Evolutionary conservation across 805 yeast species (phyloP).

Genomic region (Candida dajiaensis): DNA sequence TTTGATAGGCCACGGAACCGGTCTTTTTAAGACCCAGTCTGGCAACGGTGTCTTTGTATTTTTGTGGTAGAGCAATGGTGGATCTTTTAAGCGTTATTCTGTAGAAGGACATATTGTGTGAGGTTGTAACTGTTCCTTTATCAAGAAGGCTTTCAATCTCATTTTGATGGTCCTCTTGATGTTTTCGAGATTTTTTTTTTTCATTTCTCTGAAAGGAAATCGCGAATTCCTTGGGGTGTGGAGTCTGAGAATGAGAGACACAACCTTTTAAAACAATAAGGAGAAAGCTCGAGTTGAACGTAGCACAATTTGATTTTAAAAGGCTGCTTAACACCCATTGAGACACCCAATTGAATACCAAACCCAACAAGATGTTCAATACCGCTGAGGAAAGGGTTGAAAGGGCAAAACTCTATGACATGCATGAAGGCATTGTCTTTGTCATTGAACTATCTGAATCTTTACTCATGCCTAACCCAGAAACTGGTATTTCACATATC

Average conservation of each 20-base stretch:
- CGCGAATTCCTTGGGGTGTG: not conserved
- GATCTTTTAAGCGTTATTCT: slow-evolving; percentile 77
- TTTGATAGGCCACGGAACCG: slow-evolving; percentile 67
- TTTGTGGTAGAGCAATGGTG: slow-evolving; percentile 76
- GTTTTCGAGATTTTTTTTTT: no score
- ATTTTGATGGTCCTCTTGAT: no score
- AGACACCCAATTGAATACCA: not conserved
- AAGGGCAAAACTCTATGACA: slow-evolving; percentile 27
- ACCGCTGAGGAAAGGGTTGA: slow-evolving; percentile 2
- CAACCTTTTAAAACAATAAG: no score
- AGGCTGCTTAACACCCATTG: no score
- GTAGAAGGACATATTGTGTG: slow-evolving; percentile 36
- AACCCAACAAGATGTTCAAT: not conserved
- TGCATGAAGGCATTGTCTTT: slow-evolving; percentile 60
- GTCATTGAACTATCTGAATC: slow-evolving; percentile 52
- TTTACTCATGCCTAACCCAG: slow-evolving; percentile 34
- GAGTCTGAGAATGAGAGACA: no score
- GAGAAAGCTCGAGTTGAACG: no score
- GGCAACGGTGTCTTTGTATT: slow-evolving; percentile 55
- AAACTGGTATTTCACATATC: slow-evolving; percentile 35
- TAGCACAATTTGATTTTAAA: no score
- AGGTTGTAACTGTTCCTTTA: not conserved
- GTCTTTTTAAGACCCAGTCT: slow-evolving; percentile 72
- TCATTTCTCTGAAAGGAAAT: no score
- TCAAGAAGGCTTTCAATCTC: no score